Evolutionary conservation across 2,329 filamentous ascomycete species (phyloP).

Genomic region (Rhynchosporium graminicola): DNA sequence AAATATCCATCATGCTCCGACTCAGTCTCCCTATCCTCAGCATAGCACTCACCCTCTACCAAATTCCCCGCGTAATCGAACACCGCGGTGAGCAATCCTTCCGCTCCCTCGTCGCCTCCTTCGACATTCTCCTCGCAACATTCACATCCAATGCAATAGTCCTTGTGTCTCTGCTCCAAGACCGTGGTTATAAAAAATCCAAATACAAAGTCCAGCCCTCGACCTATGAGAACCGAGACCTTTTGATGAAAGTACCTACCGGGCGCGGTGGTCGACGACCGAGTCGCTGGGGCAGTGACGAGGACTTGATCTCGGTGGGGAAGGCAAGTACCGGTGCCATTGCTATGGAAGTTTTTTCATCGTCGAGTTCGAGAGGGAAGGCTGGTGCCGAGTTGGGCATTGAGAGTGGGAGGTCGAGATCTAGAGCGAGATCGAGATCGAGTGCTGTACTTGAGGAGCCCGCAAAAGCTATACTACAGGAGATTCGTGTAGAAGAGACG

Average conservation of each 20-base stretch:
- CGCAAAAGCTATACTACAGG: slow-evolving; percentile 38
- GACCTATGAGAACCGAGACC: slow-evolving; percentile 39
- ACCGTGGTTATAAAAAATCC: slow-evolving; percentile 83
- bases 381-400: slow-evolving; percentile 24
- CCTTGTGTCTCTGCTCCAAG: slow-evolving; percentile 85
- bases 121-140: slow-evolving; percentile 85
- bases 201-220: slow-evolving; percentile 59
- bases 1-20: slow-evolving; percentile 70
- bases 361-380: slow-evolving; percentile 1
- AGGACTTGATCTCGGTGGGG: slow-evolving; percentile 69
- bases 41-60: slow-evolving; percentile 73
- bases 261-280: slow-evolving; percentile 43
- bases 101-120: slow-evolving; percentile 82
- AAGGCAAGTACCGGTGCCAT: slow-evolving; percentile 52
- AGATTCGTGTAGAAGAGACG: slow-evolving; percentile 31
- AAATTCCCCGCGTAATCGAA: slow-evolving; percentile 71
- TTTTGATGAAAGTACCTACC: slow-evolving; percentile 44
- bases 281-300: slow-evolving; percentile 77
- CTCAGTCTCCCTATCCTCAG: slow-evolving; percentile 83
- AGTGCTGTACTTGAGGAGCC: slow-evolving; percentile 23
- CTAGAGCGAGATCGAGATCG: slow-evolving; percentile 13
- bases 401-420: too few species aligned
- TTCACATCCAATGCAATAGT: slow-evolving; percentile 87
- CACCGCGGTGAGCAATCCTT: slow-evolving; percentile 74
- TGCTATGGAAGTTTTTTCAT: slow-evolving; percentile 16